Percentiles rank a stretch among this genome's conserved stretches.
Conservation (phyloP, 169 alveolate genomes). For the Eimeria tenella region DNA sequence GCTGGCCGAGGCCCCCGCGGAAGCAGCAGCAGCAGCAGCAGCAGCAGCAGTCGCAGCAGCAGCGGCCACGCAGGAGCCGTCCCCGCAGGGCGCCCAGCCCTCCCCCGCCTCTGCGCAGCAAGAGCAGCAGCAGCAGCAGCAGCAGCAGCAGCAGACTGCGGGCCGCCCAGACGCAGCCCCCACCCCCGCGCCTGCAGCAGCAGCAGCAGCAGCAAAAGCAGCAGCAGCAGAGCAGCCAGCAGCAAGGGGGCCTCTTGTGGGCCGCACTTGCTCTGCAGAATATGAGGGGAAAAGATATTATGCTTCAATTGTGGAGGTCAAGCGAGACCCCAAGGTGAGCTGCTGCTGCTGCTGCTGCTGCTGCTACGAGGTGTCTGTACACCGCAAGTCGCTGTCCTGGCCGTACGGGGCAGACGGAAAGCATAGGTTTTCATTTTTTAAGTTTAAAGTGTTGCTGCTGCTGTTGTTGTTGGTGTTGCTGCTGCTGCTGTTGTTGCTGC, state of each 20-base stretch:
- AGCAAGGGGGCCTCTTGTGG: conserved; percentile 67
- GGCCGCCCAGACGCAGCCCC: neutral
- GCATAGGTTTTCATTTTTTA: too few relatives aligned
- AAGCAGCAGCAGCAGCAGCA: conserved; percentile 55
- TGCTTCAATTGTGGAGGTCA: conserved; percentile 72
- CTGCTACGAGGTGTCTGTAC: too few relatives aligned
- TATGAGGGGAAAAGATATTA: conserved; percentile 77
- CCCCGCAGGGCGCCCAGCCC: neutral
- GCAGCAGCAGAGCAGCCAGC: neutral
- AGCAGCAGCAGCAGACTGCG: too few relatives aligned
- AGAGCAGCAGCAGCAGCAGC: conserved; percentile 46
- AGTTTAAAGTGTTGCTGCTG: too few relatives aligned
- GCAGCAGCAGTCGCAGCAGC: conserved; percentile 16
- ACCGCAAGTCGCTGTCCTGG: too few relatives aligned
- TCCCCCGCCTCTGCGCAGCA: conserved; percentile 30
- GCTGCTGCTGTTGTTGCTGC: too few relatives aligned
- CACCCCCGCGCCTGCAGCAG: neutral
- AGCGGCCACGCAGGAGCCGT: neutral
- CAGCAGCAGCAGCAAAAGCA: conserved; percentile 46
- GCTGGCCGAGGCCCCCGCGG: conserved; percentile 17
- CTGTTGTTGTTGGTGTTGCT: too few relatives aligned
- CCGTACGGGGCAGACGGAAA: too few relatives aligned
- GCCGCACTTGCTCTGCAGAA: conserved; percentile 74
- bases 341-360: conserved; percentile 1
- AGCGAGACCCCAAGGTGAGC: conserved; percentile 65